These are phyloP conservation scores for Globisporangium okanoganense DNA, from an alignment of 352 stramenopile species.

Conservation along the genomic window DNA sequence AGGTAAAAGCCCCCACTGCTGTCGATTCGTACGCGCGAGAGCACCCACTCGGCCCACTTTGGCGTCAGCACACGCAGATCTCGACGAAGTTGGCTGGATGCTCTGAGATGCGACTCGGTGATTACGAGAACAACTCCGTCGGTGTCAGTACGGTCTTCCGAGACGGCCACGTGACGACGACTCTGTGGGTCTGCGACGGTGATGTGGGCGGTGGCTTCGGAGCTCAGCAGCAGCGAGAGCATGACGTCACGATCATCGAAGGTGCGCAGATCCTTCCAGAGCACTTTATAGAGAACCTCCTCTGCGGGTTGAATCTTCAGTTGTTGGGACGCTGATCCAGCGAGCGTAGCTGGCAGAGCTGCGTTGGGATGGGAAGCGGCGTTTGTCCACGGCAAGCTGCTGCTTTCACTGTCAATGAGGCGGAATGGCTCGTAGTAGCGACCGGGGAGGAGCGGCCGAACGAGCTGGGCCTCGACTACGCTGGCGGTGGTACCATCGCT, in stretches of 20 bases:
- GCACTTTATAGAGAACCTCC: constrained; percentile 36
- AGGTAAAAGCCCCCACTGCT: constrained; percentile 20
- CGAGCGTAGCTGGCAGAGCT: not conserved
- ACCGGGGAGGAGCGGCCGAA: constrained; percentile 8
- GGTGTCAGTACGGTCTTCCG: no score
- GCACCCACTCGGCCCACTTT: constrained; percentile 36
- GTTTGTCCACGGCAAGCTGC: not conserved
- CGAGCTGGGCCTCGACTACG: not conserved
- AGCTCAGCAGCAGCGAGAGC: constrained; percentile 38
- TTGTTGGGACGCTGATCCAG: not conserved
- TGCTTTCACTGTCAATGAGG: not conserved
- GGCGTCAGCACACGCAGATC: constrained; percentile 31
- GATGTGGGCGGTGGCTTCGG: constrained; percentile 27
- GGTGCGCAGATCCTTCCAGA: constrained; percentile 37
- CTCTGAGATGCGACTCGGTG: constrained; percentile 16
- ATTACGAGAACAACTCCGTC: constrained; percentile 14
- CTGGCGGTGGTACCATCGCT: not conserved
- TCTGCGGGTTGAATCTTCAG: not conserved
- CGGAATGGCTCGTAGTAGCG: constrained; percentile 22
- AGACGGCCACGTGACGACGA: not conserved
- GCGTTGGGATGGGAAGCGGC: not conserved
- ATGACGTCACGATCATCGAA: constrained; percentile 14
- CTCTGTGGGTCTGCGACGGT: not conserved
- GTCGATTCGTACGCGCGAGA: constrained; percentile 25
- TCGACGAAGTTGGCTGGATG: constrained; percentile 22